A percentile compares a stretch with the other conserved stretches of the same genome.
These are phyloP conservation scores for Orbilia javanica DNA, from an alignment of 2,329 filamentous ascomycete genomes.

Conservation along the genomic window DNA sequence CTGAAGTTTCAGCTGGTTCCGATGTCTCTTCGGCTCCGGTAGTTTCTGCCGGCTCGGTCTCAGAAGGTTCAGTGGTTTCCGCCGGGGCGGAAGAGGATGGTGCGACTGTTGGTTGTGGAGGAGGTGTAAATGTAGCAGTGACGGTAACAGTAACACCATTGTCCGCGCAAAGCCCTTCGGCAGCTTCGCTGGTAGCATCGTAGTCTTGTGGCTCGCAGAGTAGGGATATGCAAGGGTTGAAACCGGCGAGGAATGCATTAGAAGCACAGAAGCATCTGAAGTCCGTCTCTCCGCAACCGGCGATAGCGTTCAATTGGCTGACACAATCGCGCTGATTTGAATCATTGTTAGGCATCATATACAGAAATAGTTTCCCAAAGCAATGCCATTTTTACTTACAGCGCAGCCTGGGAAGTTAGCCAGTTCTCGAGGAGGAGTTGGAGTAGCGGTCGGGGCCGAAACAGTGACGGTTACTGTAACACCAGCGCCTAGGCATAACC, in stretches of 20 bases:
- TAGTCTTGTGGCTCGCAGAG: conserved; percentile 28
- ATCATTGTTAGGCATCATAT: not conserved
- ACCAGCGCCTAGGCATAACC: conserved; percentile 19
- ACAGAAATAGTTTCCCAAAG: too few relatives aligned
- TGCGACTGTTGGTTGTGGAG: not conserved
- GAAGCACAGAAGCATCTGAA: conserved; percentile 39
- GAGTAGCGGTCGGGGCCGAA: conserved; percentile 22
- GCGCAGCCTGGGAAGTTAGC: conserved; percentile 32
- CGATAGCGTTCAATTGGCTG: conserved; percentile 24
- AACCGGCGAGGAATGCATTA: conserved; percentile 28
- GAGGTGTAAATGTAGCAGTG: conserved; percentile 30
- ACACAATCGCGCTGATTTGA: conserved; percentile 24
- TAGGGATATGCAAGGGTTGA: conserved; percentile 21
- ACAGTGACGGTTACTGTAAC: conserved; percentile 31
- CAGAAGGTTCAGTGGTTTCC: conserved; percentile 4
- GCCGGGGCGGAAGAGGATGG: conserved; percentile 2
- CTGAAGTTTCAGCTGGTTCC: conserved; percentile 16
- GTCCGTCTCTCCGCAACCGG: conserved; percentile 7
- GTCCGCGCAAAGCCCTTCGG: conserved; percentile 28
- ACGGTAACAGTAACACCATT: conserved; percentile 40
- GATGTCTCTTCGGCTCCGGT: not conserved
- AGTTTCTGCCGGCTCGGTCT: not conserved
- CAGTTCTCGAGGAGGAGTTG: conserved; percentile 13
- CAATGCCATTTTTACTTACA: too few relatives aligned
- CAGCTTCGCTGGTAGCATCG: conserved; percentile 16